A percentile compares a stretch with the other conserved stretches of the same genome.
phyloP scores from a whole-genome alignment of 2,329 filamentous ascomycete genomes.

The Calonectria leucothoes region DNA sequence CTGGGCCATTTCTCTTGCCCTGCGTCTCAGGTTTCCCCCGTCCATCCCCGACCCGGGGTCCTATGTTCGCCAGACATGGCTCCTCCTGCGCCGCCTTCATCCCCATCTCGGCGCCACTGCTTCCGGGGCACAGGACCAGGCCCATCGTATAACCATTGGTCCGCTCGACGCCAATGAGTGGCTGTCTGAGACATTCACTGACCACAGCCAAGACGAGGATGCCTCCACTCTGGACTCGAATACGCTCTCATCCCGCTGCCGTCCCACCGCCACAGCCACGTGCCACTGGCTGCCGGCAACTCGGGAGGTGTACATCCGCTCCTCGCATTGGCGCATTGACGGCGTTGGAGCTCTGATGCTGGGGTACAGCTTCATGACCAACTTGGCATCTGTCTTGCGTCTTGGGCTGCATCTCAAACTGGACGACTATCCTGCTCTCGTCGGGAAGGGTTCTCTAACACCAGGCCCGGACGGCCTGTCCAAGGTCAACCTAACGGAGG shows the following conservation, averaged over 20 bases:
- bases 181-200: conserved; percentile 21
- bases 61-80: conserved; percentile 29
- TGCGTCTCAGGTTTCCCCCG: conserved; percentile 24
- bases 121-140: background rate
- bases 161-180: conserved; percentile 17
- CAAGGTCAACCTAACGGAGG: conserved; percentile 38
- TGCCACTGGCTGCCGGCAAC: conserved; percentile 26
- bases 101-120: conserved; percentile 14
- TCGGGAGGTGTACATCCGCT: conserved; percentile 18
- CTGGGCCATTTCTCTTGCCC: conserved; percentile 44
- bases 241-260: background rate
- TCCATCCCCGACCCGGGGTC: conserved; percentile 34
- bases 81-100: conserved; percentile 33
- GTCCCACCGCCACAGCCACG: conserved; percentile 5
- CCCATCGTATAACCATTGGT: background rate
- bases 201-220: background rate
- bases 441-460: conserved; percentile 36
- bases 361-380: conserved; percentile 32
- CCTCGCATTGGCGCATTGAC: conserved; percentile 45
- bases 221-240: background rate
- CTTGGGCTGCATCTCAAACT: background rate
- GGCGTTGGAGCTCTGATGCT: conserved; percentile 43
- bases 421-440: conserved; percentile 14
- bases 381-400: conserved; percentile 33
- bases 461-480: conserved; percentile 42